Evolutionary conservation across 2,329 filamentous ascomycete species (phyloP), one percentile per base, ranked within the genome.

Genomic region (Rhinocladiella similis): DNA sequence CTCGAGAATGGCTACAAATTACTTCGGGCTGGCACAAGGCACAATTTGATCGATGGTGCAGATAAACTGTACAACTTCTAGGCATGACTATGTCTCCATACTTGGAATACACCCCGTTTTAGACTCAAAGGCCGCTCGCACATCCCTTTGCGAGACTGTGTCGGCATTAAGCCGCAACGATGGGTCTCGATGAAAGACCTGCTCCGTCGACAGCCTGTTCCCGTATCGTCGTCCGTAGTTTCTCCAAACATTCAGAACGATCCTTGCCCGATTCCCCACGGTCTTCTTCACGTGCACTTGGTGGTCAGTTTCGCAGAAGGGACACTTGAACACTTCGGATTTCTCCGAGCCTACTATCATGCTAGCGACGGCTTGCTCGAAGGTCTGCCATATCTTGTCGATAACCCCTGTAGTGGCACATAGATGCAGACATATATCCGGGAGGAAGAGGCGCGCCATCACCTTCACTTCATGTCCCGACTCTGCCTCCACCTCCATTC

Each of bases 201-300:
- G 52, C 58, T 61, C 52, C 42, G 7, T 50, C 43, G 43, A 41
- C 29, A 47, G 55, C 47, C 33, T 49, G 22, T 61, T 58, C 27
- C 20, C 51, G 36, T 61, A 27, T 50, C 42, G 25, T 55, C 46
- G 51, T 55, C 58, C 47, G 35, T 58, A 58, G 47, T 61, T 61
- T 51, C 55, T 55, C 51, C 45, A 58, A 55, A 58, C 45, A 53
- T 55, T 49, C 41, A 57, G 48, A 41, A 57, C 47, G 25, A 61
- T 55, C 38, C n/a, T 61, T 46, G 25, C 27, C 33, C 33, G 47
- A 42, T 43, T 45, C 35, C 25, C 54, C 22, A 22, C 27, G 29
- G 2, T 35, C 19, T 53, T 54, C 35, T 49, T 35, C 47, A 53
- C 29, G 19, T 53, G 43, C 19, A 61, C 9, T 43, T 47, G 27